Evolutionary conservation across 805 yeast genomes (phyloP).

Genomic region (Teunomyces aglyptinius): DNA sequence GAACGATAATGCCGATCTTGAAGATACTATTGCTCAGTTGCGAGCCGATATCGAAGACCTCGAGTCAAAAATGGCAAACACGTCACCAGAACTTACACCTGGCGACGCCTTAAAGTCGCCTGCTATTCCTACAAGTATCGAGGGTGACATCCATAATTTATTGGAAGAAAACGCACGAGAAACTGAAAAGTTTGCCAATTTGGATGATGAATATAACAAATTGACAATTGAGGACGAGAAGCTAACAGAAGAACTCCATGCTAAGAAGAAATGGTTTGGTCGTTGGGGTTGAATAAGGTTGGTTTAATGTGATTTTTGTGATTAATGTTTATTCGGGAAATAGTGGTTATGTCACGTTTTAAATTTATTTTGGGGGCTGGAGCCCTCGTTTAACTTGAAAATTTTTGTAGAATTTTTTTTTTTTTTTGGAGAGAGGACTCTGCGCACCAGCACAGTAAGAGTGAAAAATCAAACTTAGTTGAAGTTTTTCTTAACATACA

Average conservation of each 20-base stretch:
- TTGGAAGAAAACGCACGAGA: conserved; percentile 36
- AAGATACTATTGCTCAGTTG: conserved; percentile 38
- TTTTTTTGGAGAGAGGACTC: neutral
- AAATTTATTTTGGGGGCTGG: neutral
- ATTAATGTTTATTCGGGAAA: neutral
- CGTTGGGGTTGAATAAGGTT: conserved; percentile 20
- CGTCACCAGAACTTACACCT: conserved; percentile 8
- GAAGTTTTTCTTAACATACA: neutral
- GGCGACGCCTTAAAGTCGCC: conserved; percentile 10
- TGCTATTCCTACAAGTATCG: conserved; percentile 31
- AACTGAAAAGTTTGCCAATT: conserved; percentile 35
- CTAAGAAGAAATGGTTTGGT: conserved; percentile 29
- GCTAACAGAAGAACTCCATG: conserved; percentile 21
- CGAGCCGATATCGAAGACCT: conserved; percentile 38
- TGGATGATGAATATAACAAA: conserved; percentile 35
- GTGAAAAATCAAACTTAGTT: neutral
- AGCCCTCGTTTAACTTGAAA: neutral
- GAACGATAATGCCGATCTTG: conserved; percentile 69
- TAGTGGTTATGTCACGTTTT: neutral
- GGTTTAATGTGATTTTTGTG: neutral
- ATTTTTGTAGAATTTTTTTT: neutral
- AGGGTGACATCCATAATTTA: conserved; percentile 34
- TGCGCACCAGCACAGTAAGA: neutral
- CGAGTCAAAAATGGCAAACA: conserved; percentile 30
- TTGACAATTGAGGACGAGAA: conserved; percentile 26